Evolutionary conservation across 129 eudicot genomes (phyloP).

Genomic region (Helianthus tuberosus): DNA sequence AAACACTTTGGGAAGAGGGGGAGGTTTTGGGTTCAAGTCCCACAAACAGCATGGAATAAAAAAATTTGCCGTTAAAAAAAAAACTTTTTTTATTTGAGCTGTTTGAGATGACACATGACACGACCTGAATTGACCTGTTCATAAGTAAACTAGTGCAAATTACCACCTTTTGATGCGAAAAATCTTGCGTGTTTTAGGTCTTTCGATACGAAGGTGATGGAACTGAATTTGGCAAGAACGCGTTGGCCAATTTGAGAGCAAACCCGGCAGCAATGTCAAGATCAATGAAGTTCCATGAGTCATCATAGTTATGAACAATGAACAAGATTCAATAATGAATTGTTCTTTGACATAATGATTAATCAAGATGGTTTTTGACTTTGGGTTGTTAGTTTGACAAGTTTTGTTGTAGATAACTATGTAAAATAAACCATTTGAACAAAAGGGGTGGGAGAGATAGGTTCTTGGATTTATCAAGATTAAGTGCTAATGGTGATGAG

Average conservation of each 20-base stretch:
- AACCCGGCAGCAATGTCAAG: constrained; percentile 47
- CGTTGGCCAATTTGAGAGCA: constrained; percentile 37
- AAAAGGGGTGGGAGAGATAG: neutral
- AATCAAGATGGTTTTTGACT: constrained; percentile 14
- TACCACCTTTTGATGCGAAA: neutral
- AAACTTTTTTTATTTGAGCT: no score
- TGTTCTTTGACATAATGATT: neutral
- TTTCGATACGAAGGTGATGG: constrained; percentile 34
- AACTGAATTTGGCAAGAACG: constrained; percentile 31
- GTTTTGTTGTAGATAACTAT: constrained; percentile 9
- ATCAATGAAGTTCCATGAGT: constrained; percentile 39
- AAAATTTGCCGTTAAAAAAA: no score
- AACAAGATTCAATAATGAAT: constrained; percentile 16
- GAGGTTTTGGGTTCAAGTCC: no score
- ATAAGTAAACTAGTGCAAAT: neutral
- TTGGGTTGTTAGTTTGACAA: constrained; percentile 21
- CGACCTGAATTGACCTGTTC: neutral
- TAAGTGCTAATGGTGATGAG: constrained; percentile 24
- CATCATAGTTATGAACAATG: constrained; percentile 13
- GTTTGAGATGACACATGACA: neutral
- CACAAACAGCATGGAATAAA: no score
- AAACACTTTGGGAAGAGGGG: no score
- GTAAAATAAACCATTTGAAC: constrained; percentile 20
- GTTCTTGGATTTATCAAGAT: constrained; percentile 10
- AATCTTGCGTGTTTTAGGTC: constrained; percentile 1